phyloP scores from a whole-genome alignment of 768 basidiomycete species.

The Mycena alexandri region DNA sequence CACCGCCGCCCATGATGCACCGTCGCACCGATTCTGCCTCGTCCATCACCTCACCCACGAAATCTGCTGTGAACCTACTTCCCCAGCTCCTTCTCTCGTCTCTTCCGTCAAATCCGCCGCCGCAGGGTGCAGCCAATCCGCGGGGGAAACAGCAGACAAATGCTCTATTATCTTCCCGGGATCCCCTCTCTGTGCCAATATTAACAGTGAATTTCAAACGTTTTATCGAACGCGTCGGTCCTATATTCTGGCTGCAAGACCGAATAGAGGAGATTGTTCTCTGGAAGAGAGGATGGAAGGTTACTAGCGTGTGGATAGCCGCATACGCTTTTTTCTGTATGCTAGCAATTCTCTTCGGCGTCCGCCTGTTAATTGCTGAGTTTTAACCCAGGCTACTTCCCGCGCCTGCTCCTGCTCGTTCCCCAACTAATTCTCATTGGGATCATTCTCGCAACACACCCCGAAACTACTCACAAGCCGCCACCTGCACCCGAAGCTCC shows the following conservation, averaged over 20 bases:
- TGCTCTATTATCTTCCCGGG: slow-evolving; percentile 67
- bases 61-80: slow-evolving; percentile 50
- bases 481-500: slow-evolving; percentile 38
- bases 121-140: slow-evolving; percentile 37
- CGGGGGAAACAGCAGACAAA: slow-evolving; percentile 40
- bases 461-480: slow-evolving; percentile 51
- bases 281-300: slow-evolving; percentile 83
- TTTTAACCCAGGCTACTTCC: slow-evolving; percentile 74
- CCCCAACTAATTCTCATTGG: slow-evolving; percentile 74
- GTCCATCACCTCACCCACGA: slow-evolving; percentile 40
- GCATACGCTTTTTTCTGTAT: slow-evolving; percentile 84
- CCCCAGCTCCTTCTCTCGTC: slow-evolving; percentile 55
- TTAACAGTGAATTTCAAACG: slow-evolving; percentile 85
- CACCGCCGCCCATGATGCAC: slow-evolving; percentile 47
- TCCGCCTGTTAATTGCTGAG: background rate
- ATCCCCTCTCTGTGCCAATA: slow-evolving; percentile 82
- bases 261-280: slow-evolving; percentile 86
- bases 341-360: slow-evolving; percentile 40
- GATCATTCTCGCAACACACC: slow-evolving; percentile 77
- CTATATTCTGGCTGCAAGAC: slow-evolving; percentile 93
- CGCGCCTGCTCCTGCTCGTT: slow-evolving; percentile 75
- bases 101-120: slow-evolving; percentile 38
- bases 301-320: slow-evolving; percentile 81
- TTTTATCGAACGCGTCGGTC: slow-evolving; percentile 81
- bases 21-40: slow-evolving; percentile 44